A percentile compares a stretch with the other conserved stretches of the same genome.
Conservation (phyloP, 1,284 basidiomycete genomes). For the Thelephora terrestris region DNA sequence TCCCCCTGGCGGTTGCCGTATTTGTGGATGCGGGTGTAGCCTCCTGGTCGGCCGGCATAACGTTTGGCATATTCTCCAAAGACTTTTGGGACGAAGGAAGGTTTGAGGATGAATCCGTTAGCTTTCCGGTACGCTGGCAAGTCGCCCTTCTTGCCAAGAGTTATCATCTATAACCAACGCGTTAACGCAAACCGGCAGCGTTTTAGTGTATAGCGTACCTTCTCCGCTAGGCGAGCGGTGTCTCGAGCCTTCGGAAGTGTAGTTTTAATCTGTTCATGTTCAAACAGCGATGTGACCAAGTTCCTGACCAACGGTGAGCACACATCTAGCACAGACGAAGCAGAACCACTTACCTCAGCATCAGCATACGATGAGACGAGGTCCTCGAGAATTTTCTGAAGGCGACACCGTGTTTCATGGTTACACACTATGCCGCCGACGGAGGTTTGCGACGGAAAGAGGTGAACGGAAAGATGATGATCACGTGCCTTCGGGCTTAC, state of each 20-base stretch:
- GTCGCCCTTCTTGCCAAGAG: conserved; percentile 76
- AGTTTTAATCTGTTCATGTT: conserved; percentile 95
- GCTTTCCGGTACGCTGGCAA: conserved; percentile 56
- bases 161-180: conserved; percentile 58
- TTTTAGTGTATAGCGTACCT: conserved; percentile 38
- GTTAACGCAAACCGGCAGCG: background rate
- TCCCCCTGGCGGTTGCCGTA: conserved; percentile 86
- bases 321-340: background rate
- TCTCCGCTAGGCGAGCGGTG: conserved; percentile 85
- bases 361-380: conserved; percentile 78
- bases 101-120: conserved; percentile 66
- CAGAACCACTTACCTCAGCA: conserved; percentile 58
- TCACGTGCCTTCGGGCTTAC: too few species aligned
- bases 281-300: conserved; percentile 87
- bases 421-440: background rate
- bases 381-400: conserved; percentile 84
- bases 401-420: conserved; percentile 88
- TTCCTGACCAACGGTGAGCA: conserved; percentile 46
- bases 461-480: too few species aligned
- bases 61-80: conserved; percentile 75
- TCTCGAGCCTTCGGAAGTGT: conserved; percentile 96
- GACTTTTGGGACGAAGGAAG: conserved; percentile 66
- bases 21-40: conserved; percentile 92
- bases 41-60: conserved; percentile 79
- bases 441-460: background rate